phyloP scores from a whole-genome alignment of 805 yeast genomes.

The Kodamaea kaohsiungensis region DNA sequence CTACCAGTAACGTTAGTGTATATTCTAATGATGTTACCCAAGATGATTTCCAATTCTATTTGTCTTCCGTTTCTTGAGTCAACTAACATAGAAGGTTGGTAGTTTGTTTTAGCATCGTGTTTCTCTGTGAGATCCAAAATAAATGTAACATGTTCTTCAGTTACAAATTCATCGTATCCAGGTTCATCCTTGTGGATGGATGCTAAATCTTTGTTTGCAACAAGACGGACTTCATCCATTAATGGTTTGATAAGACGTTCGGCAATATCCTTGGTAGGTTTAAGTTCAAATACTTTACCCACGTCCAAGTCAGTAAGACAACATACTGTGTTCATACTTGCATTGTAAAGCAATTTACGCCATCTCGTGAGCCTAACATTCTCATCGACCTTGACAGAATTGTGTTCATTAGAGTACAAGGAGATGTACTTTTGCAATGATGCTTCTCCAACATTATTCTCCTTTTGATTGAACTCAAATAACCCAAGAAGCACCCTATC shows the following conservation, averaged over 20 bases:
- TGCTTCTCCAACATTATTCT: slow-evolving; percentile 18
- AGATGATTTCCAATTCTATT: slow-evolving; percentile 40
- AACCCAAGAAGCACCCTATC: slow-evolving; percentile 26
- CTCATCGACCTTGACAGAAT: slow-evolving; percentile 26
- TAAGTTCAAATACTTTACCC: slow-evolving; percentile 40
- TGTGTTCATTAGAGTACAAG: slow-evolving; percentile 36
- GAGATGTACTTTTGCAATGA: slow-evolving; percentile 28
- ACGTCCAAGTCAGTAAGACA: slow-evolving; percentile 36
- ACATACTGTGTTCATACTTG: slow-evolving; percentile 37
- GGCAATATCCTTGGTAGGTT: slow-evolving; percentile 19
- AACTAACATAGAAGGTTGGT: slow-evolving; percentile 43
- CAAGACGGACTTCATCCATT: slow-evolving; percentile 62
- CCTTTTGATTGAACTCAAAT: slow-evolving; percentile 17
- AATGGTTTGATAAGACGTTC: slow-evolving; percentile 48
- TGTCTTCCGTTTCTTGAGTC: slow-evolving; percentile 38
- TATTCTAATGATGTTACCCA: slow-evolving; percentile 40
- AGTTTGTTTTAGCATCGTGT: slow-evolving; percentile 53
- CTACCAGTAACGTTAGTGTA: slow-evolving; percentile 1
- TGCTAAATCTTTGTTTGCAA: slow-evolving; percentile 71
- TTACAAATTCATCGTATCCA: slow-evolving; percentile 36
- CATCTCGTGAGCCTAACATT: slow-evolving; percentile 37
- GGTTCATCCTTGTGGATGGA: slow-evolving; percentile 30
- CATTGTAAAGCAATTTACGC: slow-evolving; percentile 41
- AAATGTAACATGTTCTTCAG: slow-evolving; percentile 51
- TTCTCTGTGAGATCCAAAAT: slow-evolving; percentile 39